Evolutionary conservation across 495 filamentous ascomycete species (phyloP).

Genomic region (Hyaloscypha finlandica): DNA sequence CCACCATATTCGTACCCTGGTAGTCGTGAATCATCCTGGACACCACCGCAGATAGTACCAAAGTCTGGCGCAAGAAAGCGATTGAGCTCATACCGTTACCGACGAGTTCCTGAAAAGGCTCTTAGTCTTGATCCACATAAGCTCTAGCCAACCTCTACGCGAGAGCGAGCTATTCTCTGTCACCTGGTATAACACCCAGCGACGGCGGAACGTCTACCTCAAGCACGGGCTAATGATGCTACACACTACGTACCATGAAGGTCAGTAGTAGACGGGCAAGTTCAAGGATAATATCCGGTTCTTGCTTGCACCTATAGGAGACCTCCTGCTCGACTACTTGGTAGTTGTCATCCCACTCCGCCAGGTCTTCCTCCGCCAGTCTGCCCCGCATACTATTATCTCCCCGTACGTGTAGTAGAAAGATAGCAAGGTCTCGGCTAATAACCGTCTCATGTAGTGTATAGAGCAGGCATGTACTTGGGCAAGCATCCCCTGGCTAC

Average conservation of each 20-base stretch:
- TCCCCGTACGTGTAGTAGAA: constrained; percentile 14
- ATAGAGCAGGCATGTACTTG: constrained; percentile 9
- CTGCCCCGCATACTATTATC: constrained; percentile 5
- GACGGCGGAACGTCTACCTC: constrained; percentile 4
- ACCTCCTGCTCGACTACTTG: constrained; percentile 17
- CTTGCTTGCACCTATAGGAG: constrained; percentile 4
- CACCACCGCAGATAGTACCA: too few species aligned
- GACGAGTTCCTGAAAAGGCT: too few species aligned
- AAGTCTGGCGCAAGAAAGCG: too few species aligned
- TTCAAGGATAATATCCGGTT: constrained; percentile 22
- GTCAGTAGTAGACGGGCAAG: constrained; percentile 8
- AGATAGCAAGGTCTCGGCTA: constrained; percentile 5
- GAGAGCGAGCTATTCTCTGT: constrained; percentile 20
- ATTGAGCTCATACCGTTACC: too few species aligned
- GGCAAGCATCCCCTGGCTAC: neutral
- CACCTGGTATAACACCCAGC: constrained; percentile 14
- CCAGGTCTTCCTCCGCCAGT: constrained; percentile 14
- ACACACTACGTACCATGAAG: constrained; percentile 16
- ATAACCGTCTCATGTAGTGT: constrained; percentile 12
- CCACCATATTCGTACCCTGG: too few species aligned
- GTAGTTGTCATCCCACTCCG: constrained; percentile 5
- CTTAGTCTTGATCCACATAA: too few species aligned
- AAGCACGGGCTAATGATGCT: constrained; percentile 18
- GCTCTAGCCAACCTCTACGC: too few species aligned
- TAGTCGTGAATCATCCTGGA: too few species aligned